Percentiles rank a stretch among this genome's conserved stretches.
phyloP scores from a whole-genome alignment of 805 yeast species.

The Candida boidinii region DNA sequence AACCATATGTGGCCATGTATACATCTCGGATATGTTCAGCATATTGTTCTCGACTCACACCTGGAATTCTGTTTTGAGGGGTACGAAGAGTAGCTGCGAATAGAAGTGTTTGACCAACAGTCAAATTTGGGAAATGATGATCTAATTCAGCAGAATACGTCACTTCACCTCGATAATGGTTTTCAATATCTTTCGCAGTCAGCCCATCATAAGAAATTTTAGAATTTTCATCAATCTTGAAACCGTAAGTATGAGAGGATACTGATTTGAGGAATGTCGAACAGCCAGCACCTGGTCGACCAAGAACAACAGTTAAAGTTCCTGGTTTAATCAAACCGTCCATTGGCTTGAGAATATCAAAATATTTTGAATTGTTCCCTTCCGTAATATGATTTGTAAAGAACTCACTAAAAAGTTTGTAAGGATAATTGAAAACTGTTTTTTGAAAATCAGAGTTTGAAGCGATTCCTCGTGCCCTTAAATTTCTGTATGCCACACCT shows the following conservation, averaged over 20 bases:
- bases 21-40: conserved; percentile 47
- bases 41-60: conserved; percentile 47
- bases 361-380: conserved; percentile 25
- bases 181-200: conserved; percentile 37
- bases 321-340: conserved; percentile 58
- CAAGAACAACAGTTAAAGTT: conserved; percentile 61
- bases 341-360: conserved; percentile 55
- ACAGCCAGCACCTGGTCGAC: conserved; percentile 79
- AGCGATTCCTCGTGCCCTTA: conserved; percentile 58
- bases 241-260: conserved; percentile 53
- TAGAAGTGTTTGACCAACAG: conserved; percentile 57
- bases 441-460: conserved; percentile 61
- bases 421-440: conserved; percentile 39
- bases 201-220: conserved; percentile 46
- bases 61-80: conserved; percentile 53
- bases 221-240: conserved; percentile 37
- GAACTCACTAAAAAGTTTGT: conserved; percentile 23
- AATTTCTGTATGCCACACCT: conserved; percentile 50
- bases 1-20: conserved; percentile 20
- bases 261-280: conserved; percentile 57
- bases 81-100: conserved; percentile 57
- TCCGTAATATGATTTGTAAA: conserved; percentile 15
- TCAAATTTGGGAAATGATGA: conserved; percentile 57
- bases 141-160: conserved; percentile 67
- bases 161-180: conserved; percentile 59